Evolutionary conservation across 2,329 filamentous ascomycete species (phyloP), one percentile per base, ranked within the genome.

Genomic region (Lachnellula suecica): DNA sequence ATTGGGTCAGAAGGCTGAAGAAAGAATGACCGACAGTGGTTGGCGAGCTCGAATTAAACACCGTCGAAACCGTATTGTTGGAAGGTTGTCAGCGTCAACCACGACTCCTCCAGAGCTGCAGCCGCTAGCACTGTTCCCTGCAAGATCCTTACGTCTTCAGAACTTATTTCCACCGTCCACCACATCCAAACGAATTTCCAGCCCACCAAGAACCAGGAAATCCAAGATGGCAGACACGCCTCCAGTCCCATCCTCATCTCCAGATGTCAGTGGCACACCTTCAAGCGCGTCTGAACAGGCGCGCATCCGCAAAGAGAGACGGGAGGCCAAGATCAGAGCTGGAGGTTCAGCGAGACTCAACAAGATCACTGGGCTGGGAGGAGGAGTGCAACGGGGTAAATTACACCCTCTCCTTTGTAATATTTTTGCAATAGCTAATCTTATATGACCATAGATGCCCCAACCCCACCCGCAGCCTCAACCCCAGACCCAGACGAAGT

Each of bases 261-360:
- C 38, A 43, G 40, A 8, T 9, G 42, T 58, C 37, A 59, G 56
- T 57, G 62, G 60, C 15, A 59, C 65, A 38, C 49, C 58, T 15
- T 64, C 65, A 1, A 67, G 79, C 55, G 80, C 82, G 3, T 72
- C 78, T 23, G 82, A 87, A 58, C 85, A 90, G 70, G 85, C 86
- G 34, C 84, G 88, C 43, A 76, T 90, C 52, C 86, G 89, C 61
- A 89, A 91, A 70, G 88, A 92, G 69, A 83, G 88, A 35, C 81
- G 89, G 44, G 86, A 91, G 68, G 88, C 88, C 52, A 93, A 92
- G 76, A 84, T 92, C 71, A 82, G 80, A 63, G 83, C 85, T 45
- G 84, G 86, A 54, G 89, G 87, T 52, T 81, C 83, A 17, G 79
- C 84, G 35, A 76, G 89, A 55, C 72, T 94, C 56, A 85, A 88